Base-by-base conservation (phyloP, 1,139 yeast genomes). In the Ogataea hybrid region DNA sequence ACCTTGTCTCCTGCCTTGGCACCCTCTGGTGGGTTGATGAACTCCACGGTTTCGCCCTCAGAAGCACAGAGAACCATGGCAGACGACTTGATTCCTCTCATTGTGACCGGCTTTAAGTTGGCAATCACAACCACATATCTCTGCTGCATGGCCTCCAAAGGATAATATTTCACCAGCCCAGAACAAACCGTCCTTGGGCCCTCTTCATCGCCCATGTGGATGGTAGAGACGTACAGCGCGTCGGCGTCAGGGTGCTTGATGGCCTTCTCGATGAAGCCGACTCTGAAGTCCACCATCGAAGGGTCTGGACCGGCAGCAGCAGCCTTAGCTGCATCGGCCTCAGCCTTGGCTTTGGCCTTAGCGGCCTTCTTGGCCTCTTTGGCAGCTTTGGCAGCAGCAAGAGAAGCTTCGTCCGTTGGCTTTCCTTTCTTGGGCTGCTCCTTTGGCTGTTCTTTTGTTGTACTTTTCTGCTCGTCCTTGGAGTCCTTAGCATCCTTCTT, bases 101-200 rank as follows among this genome's bases (percentile, higher is more conserved):
- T 86, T 58, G 79, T 84, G 36, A 86, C 95, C 9, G 96, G 95
- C 69, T 88, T 89, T 68, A 89, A 75, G 70, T 88, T 88, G 51
- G 95, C 88, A 51, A 89, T 85, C 38, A 84, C 84, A 34, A 89
- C 84, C 41, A 90, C 95, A 48, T 75, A 71, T 57, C 94, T 80
- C 62, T 83, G 75, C 67, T 83, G 88, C 92, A 90, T 81, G 40
- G 81, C 84, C 60, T 87, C 95, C 48, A 87, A 63, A 20, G 94
- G 80, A 54, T 84, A 73, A 65, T 80, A 77, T 53, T 82, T 81
- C 43, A 86, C 96, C 54, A 90, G 71, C 50, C 98, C 99, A 12
- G 96, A 87, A 71, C 98, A 94, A 41, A 94, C 96, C 35, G 97
- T 94, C 73, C 99, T 82, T 62, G 98, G 98, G 47, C 95, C 96